Percentiles rank a stretch among this genome's conserved stretches.
Evolutionary conservation across 1,139 yeast species (phyloP).

Genomic region (Kurtzmaniella natalensis): DNA sequence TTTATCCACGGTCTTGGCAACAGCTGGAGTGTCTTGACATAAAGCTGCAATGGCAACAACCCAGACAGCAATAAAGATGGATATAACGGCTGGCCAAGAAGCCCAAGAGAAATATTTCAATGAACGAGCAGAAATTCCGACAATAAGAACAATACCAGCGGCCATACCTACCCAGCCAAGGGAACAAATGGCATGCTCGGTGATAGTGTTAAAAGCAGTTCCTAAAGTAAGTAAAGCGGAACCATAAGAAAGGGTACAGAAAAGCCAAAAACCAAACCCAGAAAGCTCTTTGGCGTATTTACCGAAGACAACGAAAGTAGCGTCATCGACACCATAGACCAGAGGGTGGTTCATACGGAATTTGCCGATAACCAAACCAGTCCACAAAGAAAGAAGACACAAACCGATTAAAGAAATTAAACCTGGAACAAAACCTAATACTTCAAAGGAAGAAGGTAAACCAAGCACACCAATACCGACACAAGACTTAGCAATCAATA

Average conservation of each 20-base stretch:
- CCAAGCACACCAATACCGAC: constrained; percentile 12
- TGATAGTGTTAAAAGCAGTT: no score
- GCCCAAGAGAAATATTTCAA: constrained; percentile 11
- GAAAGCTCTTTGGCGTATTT: no score
- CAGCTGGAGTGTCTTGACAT: constrained; percentile 10
- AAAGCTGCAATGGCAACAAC: constrained; percentile 12
- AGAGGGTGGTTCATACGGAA: constrained; percentile 11
- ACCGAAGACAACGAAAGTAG: no score
- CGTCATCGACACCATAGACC: no score
- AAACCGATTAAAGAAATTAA: constrained; percentile 9
- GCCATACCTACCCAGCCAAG: no score
- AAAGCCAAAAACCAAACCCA: no score
- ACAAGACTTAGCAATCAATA: constrained; percentile 11
- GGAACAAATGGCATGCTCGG: no score
- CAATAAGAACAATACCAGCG: constrained; percentile 8
- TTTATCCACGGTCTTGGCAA: constrained; percentile 8
- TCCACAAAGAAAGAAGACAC: constrained; percentile 11
- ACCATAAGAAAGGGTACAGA: no score
- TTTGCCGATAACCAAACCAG: constrained; percentile 10
- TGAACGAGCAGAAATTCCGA: constrained; percentile 10
- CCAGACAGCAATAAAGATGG: constrained; percentile 10
- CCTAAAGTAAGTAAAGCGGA: no score
- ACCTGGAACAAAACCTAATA: constrained; percentile 11
- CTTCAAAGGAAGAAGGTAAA: constrained; percentile 10
- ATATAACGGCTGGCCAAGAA: constrained; percentile 10